Evolutionary conservation across 1,139 yeast species (phyloP).

Genomic region (Taiozyma sp.): DNA sequence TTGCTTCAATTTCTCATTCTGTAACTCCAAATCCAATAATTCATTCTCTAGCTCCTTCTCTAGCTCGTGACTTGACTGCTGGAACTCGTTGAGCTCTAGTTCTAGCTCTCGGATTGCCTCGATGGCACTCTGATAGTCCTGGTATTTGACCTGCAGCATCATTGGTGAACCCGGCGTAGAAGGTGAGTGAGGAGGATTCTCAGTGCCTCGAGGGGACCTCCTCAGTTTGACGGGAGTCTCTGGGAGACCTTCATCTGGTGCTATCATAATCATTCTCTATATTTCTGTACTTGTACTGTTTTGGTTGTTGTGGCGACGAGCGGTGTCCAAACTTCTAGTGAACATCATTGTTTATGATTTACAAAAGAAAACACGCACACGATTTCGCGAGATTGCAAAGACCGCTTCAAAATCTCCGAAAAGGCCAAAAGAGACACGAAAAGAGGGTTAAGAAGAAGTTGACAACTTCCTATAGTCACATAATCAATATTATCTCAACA

Average conservation of each 20-base stretch:
- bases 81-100: slow-evolving; percentile 25
- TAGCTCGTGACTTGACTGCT: slow-evolving; percentile 25
- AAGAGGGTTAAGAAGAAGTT: too few species aligned
- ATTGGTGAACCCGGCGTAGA: slow-evolving; percentile 12
- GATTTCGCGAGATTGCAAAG: neutral
- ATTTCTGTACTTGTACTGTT: neutral
- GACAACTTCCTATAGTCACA: too few species aligned
- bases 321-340: neutral
- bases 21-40: slow-evolving; percentile 19
- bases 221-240: neutral
- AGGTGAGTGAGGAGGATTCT: neutral
- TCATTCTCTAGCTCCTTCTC: slow-evolving; percentile 28
- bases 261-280: neutral
- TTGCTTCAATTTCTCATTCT: slow-evolving; percentile 18
- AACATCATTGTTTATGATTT: neutral
- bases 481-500: too few species aligned
- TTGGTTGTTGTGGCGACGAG: neutral
- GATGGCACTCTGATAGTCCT: slow-evolving; percentile 24
- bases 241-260: neutral
- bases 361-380: neutral
- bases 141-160: slow-evolving; percentile 19
- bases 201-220: neutral
- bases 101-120: slow-evolving; percentile 25
- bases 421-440: neutral
- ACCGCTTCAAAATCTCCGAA: neutral